phyloP scores from a whole-genome alignment of 495 filamentous ascomycete genomes.

The Podospora pseudocomata region DNA sequence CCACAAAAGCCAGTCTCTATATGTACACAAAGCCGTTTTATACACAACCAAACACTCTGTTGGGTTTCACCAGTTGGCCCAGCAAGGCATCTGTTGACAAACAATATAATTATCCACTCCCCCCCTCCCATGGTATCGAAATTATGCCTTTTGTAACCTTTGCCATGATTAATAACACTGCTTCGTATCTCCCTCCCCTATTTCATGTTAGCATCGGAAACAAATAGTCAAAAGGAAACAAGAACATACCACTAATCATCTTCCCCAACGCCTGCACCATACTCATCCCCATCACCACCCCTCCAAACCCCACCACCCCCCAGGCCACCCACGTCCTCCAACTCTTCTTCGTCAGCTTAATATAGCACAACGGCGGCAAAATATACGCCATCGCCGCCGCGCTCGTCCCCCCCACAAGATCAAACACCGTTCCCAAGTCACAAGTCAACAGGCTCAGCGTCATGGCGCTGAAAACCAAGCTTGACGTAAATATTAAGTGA shows the following conservation, averaged over 20 bases:
- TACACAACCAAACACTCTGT: neutral
- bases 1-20: neutral
- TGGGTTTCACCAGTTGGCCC: neutral
- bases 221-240: neutral
- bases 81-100: neutral
- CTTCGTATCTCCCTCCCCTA: conserved; percentile 18
- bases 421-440: conserved; percentile 90
- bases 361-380: conserved; percentile 88
- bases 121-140: neutral
- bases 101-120: neutral
- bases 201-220: neutral
- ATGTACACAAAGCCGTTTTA: neutral
- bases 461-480: conserved; percentile 77
- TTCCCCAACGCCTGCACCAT: conserved; percentile 69
- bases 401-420: conserved; percentile 90
- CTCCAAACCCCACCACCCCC: conserved; percentile 69
- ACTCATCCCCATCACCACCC: conserved; percentile 79
- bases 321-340: conserved; percentile 72
- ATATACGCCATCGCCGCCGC: conserved; percentile 94
- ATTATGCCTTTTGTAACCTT: neutral
- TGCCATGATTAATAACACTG: conserved; percentile 10
- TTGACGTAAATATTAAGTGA: conserved; percentile 79
- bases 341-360: conserved; percentile 77
- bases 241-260: conserved; percentile 48
- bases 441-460: conserved; percentile 74